Evolutionary conservation across 331 rosid genomes (phyloP).

Genomic region (Cydonia oblonga): DNA sequence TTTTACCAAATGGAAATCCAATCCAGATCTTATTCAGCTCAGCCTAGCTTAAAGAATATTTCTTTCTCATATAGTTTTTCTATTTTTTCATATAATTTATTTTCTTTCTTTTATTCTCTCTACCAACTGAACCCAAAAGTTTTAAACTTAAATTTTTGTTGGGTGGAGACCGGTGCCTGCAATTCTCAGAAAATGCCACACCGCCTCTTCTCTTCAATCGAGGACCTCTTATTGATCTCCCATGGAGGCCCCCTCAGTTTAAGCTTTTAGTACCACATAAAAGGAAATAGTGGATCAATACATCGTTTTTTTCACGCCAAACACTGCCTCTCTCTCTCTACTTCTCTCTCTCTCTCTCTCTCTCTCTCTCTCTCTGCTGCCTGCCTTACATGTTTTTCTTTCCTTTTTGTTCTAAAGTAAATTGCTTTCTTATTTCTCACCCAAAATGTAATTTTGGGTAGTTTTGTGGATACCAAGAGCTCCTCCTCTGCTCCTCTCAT

Average conservation of each 20-base stretch:
- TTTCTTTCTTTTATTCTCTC: background rate
- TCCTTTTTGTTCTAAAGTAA: slow-evolving; percentile 10
- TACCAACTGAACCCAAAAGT: slow-evolving; percentile 2
- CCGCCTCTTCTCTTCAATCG: slow-evolving; percentile 80
- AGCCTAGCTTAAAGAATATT: slow-evolving; percentile 8
- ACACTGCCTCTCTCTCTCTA: background rate
- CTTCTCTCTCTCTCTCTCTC: background rate
- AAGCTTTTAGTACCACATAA: background rate
- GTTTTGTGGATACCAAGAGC: slow-evolving; percentile 24
- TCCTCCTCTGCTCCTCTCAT: slow-evolving; percentile 10
- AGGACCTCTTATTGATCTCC: slow-evolving; percentile 42
- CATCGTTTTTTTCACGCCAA: slow-evolving; percentile 22
- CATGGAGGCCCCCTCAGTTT: slow-evolving; percentile 21
- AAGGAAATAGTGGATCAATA: slow-evolving; percentile 13
- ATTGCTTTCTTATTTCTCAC: slow-evolving; percentile 6
- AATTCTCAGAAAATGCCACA: slow-evolving; percentile 56
- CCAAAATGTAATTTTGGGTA: slow-evolving; percentile 14
- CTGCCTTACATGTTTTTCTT: background rate
- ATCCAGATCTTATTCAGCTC: slow-evolving; percentile 13
- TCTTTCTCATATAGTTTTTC: background rate
- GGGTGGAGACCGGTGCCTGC: slow-evolving; percentile 33
- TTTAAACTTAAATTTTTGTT: background rate
- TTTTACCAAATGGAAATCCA: slow-evolving; percentile 15
- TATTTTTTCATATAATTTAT: background rate
- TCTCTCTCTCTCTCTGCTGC: background rate